Conservation (phyloP, 78 protist species). For the Dictyostelium firmibasis region DNA sequence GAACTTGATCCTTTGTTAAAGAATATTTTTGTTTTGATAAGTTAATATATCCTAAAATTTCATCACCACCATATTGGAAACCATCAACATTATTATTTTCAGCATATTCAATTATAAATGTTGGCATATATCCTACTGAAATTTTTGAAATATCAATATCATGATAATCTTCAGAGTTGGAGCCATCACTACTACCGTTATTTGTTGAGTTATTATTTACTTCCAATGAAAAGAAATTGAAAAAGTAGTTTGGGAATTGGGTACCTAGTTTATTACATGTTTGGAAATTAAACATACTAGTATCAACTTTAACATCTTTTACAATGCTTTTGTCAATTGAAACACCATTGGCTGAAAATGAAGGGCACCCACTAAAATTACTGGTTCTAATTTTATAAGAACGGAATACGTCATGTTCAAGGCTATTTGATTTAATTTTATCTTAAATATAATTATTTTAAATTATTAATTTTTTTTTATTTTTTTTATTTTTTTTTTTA, state of each 20-base stretch:
- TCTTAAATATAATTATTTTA: not conserved
- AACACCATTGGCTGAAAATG: not conserved
- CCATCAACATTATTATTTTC: not conserved
- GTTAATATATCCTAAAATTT: not conserved
- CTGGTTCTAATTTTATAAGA: not conserved
- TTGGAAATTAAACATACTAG: not conserved
- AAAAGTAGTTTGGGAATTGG: not conserved
- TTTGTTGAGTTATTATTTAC: too few relatives aligned
- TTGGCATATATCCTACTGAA: not conserved
- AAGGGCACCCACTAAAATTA: not conserved
- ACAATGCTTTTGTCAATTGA: not conserved
- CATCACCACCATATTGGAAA: not conserved
- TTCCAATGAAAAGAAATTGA: not conserved
- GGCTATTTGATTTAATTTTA: not conserved
- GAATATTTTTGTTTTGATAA: not conserved
- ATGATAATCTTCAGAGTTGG: not conserved
- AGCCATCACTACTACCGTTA: not conserved
- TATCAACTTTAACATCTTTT: not conserved
- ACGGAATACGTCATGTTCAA: not conserved
- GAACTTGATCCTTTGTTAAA: not conserved
- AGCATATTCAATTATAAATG: not conserved
- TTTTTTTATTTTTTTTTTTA: not conserved
- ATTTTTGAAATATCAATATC: not conserved
- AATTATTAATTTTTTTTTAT: not conserved
- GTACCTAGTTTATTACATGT: not conserved